A percentile compares a stretch with the other conserved stretches of the same genome.
These are phyloP conservation scores for Lentinula guzmanii DNA, from an alignment of 768 basidiomycete genomes.

Conservation along the genomic window DNA sequence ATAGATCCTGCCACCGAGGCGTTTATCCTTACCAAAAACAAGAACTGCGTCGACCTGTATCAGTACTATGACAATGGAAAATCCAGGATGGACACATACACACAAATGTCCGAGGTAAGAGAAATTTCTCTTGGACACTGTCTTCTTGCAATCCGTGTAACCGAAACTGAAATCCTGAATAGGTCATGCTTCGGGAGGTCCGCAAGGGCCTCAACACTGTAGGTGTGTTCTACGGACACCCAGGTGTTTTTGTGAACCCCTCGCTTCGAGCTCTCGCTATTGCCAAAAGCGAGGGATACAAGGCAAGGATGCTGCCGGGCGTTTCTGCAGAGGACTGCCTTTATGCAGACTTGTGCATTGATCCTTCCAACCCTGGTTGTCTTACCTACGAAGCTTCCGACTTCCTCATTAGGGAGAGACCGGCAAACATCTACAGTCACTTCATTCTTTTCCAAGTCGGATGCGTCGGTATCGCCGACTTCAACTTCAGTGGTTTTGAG, in stretches of 20 bases:
- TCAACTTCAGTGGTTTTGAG: slow-evolving; percentile 4
- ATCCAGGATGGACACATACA: slow-evolving; percentile 3
- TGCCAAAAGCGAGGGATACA: slow-evolving; percentile 3
- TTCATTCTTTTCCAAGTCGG: slow-evolving; percentile 4
- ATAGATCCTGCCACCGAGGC: slow-evolving; percentile 3
- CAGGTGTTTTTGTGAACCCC: slow-evolving; percentile 3
- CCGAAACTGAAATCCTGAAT: not conserved
- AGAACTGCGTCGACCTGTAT: slow-evolving; percentile 2
- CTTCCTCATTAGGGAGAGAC: slow-evolving; percentile 2
- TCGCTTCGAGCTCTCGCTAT: slow-evolving; percentile 1
- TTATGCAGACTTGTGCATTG: slow-evolving; percentile 5
- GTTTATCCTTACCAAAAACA: slow-evolving; percentile 5
- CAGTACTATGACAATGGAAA: slow-evolving; percentile 6
- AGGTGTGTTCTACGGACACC: slow-evolving; percentile 3
- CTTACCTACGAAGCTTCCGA: slow-evolving; percentile 6
- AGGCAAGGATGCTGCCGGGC: slow-evolving; percentile 3
- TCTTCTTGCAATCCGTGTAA: not conserved
- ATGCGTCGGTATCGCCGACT: slow-evolving; percentile 4
- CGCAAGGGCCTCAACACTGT: slow-evolving; percentile 1
- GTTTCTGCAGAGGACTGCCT: slow-evolving; percentile 6
- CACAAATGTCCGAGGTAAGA: slow-evolving; percentile 4
- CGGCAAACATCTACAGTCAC: not conserved
- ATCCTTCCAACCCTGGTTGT: slow-evolving; percentile 6
- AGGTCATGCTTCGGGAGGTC: slow-evolving; percentile 2
- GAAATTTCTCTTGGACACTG: not conserved